Base-by-base conservation (phyloP, 169 alveolate genomes). In the Cryptosporidium baileyi region DNA sequence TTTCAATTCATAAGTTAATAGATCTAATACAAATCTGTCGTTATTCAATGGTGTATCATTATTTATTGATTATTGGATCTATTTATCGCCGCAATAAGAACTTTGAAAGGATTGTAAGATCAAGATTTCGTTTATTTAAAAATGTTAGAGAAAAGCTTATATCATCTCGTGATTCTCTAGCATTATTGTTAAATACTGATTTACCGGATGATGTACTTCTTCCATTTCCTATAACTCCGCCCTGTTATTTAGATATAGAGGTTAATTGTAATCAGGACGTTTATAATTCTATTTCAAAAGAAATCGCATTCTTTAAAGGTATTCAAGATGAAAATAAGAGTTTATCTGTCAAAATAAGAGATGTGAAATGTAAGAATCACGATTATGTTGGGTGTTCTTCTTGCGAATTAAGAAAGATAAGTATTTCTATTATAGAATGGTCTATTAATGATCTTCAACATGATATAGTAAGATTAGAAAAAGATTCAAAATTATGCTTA, bases 181-280 rank as follows among this genome's bases (percentile, higher is more conserved):
- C 85, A 2, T 26, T 74, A 17, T 3, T 54, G n/a, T n/a, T 74
- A 9, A 30, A 57, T 17, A 1, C 59, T 5, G 85, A 74, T 22
- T 22, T 74, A 6, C 85, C 74, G 1, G 44, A 45, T 13, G 85
- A 74, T 8, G 59, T 38, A 13, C 13, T 19, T 36, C 36, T 74
- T 6, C 85, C 85, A 11, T 19, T n/a, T 9, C 85, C 85, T 1
- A 28, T n/a, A 5, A 19, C 60, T 24, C 54, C 85, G 28, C 85
- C 85, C 19, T 74, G 38, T 6, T 74, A 51, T 54, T 13, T 74
- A 22, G 61, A 74, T 36, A 22, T 74, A 22, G 67, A 45, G 0
- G 67, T 34, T 30, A 54, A 74, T 26, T 74, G 85, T n/a, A 32
- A 38, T 41, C n/a, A n/a, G 24, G 67, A 74, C 6, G 36, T 36